Base-by-base conservation (phyloP, 306 rosid species). In the Corylus heterophylla region DNA sequence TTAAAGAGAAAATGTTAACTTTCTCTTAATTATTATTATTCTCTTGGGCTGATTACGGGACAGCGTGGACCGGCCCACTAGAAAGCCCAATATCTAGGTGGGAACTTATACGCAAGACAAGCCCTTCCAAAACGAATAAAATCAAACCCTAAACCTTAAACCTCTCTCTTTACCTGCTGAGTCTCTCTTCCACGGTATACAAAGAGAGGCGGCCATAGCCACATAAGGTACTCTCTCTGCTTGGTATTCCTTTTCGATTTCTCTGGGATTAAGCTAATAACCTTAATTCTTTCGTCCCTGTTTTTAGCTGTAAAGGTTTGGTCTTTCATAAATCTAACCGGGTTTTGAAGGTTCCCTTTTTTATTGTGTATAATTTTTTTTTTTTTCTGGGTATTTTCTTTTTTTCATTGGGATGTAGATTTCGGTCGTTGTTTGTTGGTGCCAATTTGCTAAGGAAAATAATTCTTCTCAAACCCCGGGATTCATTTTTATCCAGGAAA, bases 221-320 rank as follows among this genome's bases (percentile, higher is more conserved):
- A 22, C 35, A 29, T 47, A 63, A 70, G 77, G 71, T 71, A 61
- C 72, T 2, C 13, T 78, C 51, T 71, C 63, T 54, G 37, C 29
- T 44, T 3, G 1, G n/a, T 63, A 2, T 14, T 63, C 18, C 11
- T 63, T 63, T 31, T 1, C 31, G 69, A 63, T 31, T 4, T 63
- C 42, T 63, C n/a, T 31, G 13, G 37, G 10, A 63, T 12, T 31
- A 7, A 8, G 5, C 6, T 59, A 12, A 59, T 25, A 25, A 25
- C 31, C 17, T 11, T 59, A 59, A 59, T 10, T 25, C 29, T 59
- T 7, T 16, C 37, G 45, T 64, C 31, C 48, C 47, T 22, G 25
- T 22, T 22, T 22, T 22, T 25, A 25, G n/a, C 17, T 59, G 45
- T 42, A 42, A 42, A 42, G 45, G 45, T 42, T 42, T 42, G 7